A percentile compares a stretch with the other conserved stretches of the same genome.
These are phyloP conservation scores for Amylocystis lapponica DNA, from an alignment of 768 basidiomycete genomes.

Conservation along the genomic window DNA sequence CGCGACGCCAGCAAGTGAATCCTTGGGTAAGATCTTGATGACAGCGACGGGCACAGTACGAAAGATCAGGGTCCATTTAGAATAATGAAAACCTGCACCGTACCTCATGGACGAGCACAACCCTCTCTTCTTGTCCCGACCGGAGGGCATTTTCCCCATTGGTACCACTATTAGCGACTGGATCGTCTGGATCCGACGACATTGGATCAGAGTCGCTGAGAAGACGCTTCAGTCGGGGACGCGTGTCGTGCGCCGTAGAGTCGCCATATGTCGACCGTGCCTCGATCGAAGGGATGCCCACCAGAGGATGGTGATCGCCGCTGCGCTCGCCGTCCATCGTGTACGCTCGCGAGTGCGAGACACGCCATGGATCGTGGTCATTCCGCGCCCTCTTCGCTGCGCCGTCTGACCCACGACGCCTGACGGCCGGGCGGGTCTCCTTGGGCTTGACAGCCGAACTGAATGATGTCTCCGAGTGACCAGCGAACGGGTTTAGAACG, in stretches of 20 bases:
- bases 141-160: neutral
- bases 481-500: slow-evolving; percentile 9
- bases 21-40: slow-evolving; percentile 61
- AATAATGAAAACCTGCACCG: neutral
- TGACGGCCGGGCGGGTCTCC: slow-evolving; percentile 15
- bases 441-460: slow-evolving; percentile 18
- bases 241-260: slow-evolving; percentile 13
- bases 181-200: neutral
- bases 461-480: slow-evolving; percentile 13
- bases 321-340: slow-evolving; percentile 17
- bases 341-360: slow-evolving; percentile 17
- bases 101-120: slow-evolving; percentile 60
- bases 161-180: neutral
- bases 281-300: slow-evolving; percentile 1
- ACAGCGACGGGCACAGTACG: too few species aligned
- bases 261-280: neutral
- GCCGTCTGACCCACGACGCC: slow-evolving; percentile 27
- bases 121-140: slow-evolving; percentile 32
- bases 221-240: slow-evolving; percentile 19
- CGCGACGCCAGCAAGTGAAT: slow-evolving; percentile 84
- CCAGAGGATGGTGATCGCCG: slow-evolving; percentile 16
- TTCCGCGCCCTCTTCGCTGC: slow-evolving; percentile 11
- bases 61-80: neutral
- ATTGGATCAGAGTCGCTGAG: slow-evolving; percentile 10
- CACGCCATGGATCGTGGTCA: slow-evolving; percentile 17